Conservation (phyloP, 106 monocot genomes). For the Chionographis japonica region DNA sequence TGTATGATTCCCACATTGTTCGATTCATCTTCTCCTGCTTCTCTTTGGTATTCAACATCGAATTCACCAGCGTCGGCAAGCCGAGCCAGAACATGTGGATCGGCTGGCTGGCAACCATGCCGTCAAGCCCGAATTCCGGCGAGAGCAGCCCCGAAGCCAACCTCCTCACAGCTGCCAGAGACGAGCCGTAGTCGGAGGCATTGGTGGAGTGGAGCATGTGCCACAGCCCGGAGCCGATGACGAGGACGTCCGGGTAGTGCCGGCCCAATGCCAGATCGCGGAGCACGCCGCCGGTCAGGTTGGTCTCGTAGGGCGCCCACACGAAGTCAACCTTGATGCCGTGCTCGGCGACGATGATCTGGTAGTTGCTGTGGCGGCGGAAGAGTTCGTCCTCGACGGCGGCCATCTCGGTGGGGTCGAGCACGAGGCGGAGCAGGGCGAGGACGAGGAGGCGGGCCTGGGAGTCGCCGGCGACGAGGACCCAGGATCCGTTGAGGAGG, state of each 20-base stretch:
- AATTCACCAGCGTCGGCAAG: slow-evolving; percentile 56
- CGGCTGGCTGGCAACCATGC: not conserved
- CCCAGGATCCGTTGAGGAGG: slow-evolving; percentile 59
- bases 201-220: slow-evolving; percentile 83
- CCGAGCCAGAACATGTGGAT: slow-evolving; percentile 88
- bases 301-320: slow-evolving; percentile 83
- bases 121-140: not conserved
- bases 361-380: slow-evolving; percentile 85
- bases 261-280: not conserved
- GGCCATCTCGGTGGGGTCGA: slow-evolving; percentile 32
- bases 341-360: slow-evolving; percentile 23
- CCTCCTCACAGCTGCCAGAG: slow-evolving; percentile 21
- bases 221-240: slow-evolving; percentile 89
- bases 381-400: slow-evolving; percentile 54
- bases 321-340: slow-evolving; percentile 56
- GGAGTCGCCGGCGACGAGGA: slow-evolving; percentile 82
- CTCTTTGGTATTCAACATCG: slow-evolving; percentile 66
- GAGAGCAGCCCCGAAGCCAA: slow-evolving; percentile 8
- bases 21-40: slow-evolving; percentile 67
- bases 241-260: slow-evolving; percentile 49
- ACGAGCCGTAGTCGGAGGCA: slow-evolving; percentile 40
- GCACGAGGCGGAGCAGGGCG: slow-evolving; percentile 40
- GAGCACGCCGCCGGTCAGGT: slow-evolving; percentile 41
- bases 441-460: slow-evolving; percentile 67
- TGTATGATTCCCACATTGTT: slow-evolving; percentile 33